phyloP scores from a whole-genome alignment of 2,329 filamentous ascomycete species.

The Colletotrichum gigasporum region DNA sequence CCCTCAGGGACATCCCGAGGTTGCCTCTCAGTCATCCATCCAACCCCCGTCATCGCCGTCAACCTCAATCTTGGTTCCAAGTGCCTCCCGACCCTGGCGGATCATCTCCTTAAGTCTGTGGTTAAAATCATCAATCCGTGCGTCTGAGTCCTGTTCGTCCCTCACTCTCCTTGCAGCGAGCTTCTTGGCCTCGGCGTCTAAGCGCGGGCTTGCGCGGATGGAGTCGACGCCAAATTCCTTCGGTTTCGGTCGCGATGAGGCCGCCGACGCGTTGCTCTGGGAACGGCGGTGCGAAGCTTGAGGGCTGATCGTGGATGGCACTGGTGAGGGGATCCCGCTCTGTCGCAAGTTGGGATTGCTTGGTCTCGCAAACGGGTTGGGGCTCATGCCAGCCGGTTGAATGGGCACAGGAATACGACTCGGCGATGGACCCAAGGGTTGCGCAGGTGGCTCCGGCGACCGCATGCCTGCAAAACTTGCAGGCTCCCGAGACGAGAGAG shows the following conservation, averaged over 20 bases:
- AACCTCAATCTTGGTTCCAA: constrained; percentile 79
- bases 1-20: not conserved
- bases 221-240: constrained; percentile 38
- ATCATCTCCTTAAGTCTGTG: constrained; percentile 86
- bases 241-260: constrained; percentile 42
- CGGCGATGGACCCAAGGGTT: constrained; percentile 46
- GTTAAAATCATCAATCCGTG: constrained; percentile 82
- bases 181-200: constrained; percentile 74
- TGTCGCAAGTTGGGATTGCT: constrained; percentile 34
- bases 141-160: constrained; percentile 82
- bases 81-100: constrained; percentile 83
- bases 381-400: constrained; percentile 31
- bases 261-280: constrained; percentile 54
- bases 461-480: constrained; percentile 61
- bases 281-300: constrained; percentile 54
- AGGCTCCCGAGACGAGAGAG: constrained; percentile 18
- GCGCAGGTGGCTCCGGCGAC: constrained; percentile 44
- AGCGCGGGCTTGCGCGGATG: constrained; percentile 54
- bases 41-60: constrained; percentile 53
- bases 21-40: constrained; percentile 48
- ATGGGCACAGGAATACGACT: constrained; percentile 55
- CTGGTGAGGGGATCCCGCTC: constrained; percentile 37
- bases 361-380: constrained; percentile 35
- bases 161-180: constrained; percentile 76
- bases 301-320: constrained; percentile 27